Conservation (phyloP, 169 alveolate species). For the Pseudocohnilembus persalinus region DNA sequence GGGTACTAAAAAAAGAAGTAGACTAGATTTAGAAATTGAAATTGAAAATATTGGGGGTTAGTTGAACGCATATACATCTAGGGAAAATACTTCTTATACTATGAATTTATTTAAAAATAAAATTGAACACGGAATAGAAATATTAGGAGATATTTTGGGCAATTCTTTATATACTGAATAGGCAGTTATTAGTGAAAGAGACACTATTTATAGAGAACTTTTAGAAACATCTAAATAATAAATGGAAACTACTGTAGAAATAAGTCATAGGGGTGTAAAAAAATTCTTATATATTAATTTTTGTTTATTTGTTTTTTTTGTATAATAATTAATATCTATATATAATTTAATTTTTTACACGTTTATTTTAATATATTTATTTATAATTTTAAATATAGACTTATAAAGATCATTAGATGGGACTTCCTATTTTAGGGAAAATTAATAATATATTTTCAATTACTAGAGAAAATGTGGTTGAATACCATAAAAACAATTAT, state of each 20-base stretch:
- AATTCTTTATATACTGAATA: constrained; percentile 87
- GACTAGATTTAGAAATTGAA: constrained; percentile 92
- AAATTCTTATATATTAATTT: not conserved
- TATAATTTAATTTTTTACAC: not conserved
- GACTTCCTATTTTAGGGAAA: constrained; percentile 89
- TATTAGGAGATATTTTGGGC: constrained; percentile 91
- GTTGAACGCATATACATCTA: constrained; percentile 96
- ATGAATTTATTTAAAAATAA: constrained; percentile 87
- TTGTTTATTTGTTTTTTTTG: too few relatives aligned
- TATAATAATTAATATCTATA: too few relatives aligned
- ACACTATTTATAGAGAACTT: constrained; percentile 92
- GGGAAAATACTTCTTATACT: constrained; percentile 96
- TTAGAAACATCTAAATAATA: constrained; percentile 87
- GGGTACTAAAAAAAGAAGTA: constrained; percentile 92
- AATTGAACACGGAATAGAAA: constrained; percentile 87
- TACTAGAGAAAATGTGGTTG: constrained; percentile 86
- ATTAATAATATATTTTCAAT: constrained; percentile 84
- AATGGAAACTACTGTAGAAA: constrained; percentile 94
- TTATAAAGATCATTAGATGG: constrained; percentile 88
- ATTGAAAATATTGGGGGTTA: constrained; percentile 97
- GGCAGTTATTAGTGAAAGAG: constrained; percentile 90
- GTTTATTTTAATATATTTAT: not conserved
- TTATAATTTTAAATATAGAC: constrained; percentile 58
- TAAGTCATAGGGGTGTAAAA: constrained; percentile 41
- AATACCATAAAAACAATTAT: constrained; percentile 89